These are phyloP conservation scores for Aspergillus calidoustus DNA, from an alignment of 2,329 filamentous ascomycete genomes.

Conservation along the genomic window DNA sequence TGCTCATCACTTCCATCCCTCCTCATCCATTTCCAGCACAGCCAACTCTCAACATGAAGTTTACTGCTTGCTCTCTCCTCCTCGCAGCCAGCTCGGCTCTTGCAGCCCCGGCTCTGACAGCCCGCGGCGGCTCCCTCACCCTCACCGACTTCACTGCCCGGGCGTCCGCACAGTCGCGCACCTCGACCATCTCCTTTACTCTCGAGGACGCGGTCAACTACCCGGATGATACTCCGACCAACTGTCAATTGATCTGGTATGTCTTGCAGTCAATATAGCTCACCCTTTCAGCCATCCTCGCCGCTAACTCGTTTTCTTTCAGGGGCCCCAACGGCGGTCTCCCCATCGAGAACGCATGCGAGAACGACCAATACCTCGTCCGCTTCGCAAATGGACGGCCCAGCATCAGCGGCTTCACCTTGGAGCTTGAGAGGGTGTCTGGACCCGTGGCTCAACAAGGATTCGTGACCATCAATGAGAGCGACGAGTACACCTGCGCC, in stretches of 20 bases:
- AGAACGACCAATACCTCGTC: not conserved
- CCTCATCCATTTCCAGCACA: not conserved
- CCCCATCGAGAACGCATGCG: not conserved
- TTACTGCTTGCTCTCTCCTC: not conserved
- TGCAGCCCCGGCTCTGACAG: not conserved
- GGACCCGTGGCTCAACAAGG: not conserved
- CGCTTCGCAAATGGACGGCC: not conserved
- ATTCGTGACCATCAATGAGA: not conserved
- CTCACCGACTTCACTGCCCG: not conserved
- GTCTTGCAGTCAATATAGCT: too few relatives aligned
- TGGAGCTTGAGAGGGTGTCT: slow-evolving; percentile 2
- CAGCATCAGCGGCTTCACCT: not conserved
- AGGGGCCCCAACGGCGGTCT: not conserved
- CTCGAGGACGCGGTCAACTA: not conserved
- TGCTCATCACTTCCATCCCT: not conserved
- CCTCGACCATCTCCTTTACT: not conserved
- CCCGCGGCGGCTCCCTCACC: not conserved
- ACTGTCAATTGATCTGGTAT: not conserved
- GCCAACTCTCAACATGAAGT: not conserved
- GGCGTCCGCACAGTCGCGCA: not conserved
- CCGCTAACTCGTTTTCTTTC: not conserved
- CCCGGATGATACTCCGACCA: not conserved
- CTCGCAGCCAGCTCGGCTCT: not conserved
- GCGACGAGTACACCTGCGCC: not conserved
- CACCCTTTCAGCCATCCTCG: too few relatives aligned